Evolutionary conservation across 2,329 filamentous ascomycete genomes (phyloP).

Genomic region (Beauveria sp.): DNA sequence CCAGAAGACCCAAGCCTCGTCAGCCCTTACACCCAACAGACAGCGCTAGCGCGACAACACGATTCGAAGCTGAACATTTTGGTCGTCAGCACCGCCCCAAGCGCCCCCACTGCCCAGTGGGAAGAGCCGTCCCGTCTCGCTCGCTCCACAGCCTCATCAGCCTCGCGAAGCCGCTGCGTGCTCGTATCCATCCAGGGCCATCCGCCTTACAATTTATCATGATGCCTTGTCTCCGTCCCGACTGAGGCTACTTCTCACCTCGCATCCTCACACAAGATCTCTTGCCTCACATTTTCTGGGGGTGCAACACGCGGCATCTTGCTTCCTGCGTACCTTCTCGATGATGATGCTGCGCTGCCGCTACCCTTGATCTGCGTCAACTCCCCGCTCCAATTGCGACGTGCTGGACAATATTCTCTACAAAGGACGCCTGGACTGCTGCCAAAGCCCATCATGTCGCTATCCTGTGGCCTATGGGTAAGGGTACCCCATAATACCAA

Average conservation of each 20-base stretch:
- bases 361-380: background rate
- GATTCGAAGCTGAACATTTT: conserved; percentile 3
- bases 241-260: background rate
- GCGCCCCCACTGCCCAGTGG: conserved; percentile 1
- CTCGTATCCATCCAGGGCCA: background rate
- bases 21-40: background rate
- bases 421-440: background rate
- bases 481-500: background rate
- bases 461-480: conserved; percentile 11
- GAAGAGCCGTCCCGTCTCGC: conserved; percentile 8
- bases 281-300: background rate
- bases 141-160: conserved; percentile 10
- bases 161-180: background rate
- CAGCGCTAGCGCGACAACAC: background rate
- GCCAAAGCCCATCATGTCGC: background rate
- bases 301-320: background rate
- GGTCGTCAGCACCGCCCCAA: conserved; percentile 2
- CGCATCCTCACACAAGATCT: background rate
- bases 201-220: background rate
- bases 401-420: background rate
- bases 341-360: background rate
- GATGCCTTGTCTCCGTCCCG: background rate
- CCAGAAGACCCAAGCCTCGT: background rate
- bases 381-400: background rate
- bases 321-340: background rate